phyloP scores from a whole-genome alignment of 495 filamentous ascomycete species.

The Daldinia concentrica region DNA sequence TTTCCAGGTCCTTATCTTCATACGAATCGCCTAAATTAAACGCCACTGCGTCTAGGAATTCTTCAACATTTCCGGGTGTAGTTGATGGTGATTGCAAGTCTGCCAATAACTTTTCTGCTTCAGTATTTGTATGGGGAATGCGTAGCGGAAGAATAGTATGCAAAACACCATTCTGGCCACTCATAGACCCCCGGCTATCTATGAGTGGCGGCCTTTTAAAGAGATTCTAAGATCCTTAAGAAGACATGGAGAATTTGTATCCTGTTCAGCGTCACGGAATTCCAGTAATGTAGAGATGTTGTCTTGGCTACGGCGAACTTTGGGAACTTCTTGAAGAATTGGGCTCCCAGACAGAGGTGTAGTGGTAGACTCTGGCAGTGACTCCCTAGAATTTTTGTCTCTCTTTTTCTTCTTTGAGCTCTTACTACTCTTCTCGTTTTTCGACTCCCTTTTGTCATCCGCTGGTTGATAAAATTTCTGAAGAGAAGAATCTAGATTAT shows the following conservation, averaged over 20 bases:
- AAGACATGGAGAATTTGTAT: not conserved
- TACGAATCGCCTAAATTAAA: not conserved
- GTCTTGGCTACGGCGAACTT: not conserved
- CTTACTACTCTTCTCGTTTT: not conserved
- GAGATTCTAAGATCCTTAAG: not conserved
- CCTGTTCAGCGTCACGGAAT: not conserved
- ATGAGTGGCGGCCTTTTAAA: slow-evolving; percentile 49
- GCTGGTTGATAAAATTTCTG: not conserved
- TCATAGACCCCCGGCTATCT: slow-evolving; percentile 50
- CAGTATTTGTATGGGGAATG: not conserved
- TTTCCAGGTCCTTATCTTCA: not conserved
- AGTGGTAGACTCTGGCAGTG: not conserved
- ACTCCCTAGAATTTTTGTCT: not conserved
- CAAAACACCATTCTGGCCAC: slow-evolving; percentile 45
- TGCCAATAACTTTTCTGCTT: slow-evolving; percentile 7
- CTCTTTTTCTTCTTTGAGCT: not conserved
- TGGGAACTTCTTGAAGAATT: not conserved
- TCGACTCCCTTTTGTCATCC: not conserved
- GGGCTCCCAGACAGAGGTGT: not conserved
- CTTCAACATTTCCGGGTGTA: not conserved
- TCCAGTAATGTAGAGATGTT: not conserved
- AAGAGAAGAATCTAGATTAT: not conserved
- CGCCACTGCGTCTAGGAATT: not conserved
- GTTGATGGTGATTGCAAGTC: not conserved
- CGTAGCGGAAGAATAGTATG: slow-evolving; percentile 1